phyloP scores from a whole-genome alignment of 371 early-diverging fungal species.

The Apophysomyces elegans region DNA sequence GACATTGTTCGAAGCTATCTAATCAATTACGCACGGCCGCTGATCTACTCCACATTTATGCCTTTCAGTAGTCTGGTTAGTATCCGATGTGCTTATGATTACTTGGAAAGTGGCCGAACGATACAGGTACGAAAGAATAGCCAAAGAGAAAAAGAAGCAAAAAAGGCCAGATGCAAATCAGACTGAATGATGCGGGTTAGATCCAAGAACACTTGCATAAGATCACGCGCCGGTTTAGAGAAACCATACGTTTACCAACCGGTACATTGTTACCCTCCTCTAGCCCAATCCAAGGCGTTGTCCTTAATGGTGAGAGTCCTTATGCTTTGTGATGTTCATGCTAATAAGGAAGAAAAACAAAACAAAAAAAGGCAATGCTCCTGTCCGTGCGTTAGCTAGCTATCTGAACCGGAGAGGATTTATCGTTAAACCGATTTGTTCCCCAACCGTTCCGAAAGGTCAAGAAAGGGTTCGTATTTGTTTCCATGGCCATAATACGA shows the following conservation, averaged over 20 bases:
- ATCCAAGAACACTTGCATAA: slow-evolving; percentile 54
- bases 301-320: slow-evolving; percentile 59
- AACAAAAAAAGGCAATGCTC: slow-evolving; percentile 58
- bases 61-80: slow-evolving; percentile 59
- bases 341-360: not conserved
- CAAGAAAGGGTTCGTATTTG: slow-evolving; percentile 83
- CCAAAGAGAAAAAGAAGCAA: not conserved
- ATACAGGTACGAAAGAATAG: slow-evolving; percentile 36
- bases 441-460: slow-evolving; percentile 83
- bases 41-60: slow-evolving; percentile 84
- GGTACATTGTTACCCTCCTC: slow-evolving; percentile 62
- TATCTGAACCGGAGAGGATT: slow-evolving; percentile 63
- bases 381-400: slow-evolving; percentile 62
- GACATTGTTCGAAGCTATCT: slow-evolving; percentile 64
- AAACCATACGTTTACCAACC: slow-evolving; percentile 48
- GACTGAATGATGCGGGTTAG: slow-evolving; percentile 26
- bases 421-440: slow-evolving; percentile 79
- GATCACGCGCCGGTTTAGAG: slow-evolving; percentile 48
- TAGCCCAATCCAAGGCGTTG: slow-evolving; percentile 79
- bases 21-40: slow-evolving; percentile 82
- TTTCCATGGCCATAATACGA: slow-evolving; percentile 75
- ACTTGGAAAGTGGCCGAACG: slow-evolving; percentile 56
- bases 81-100: slow-evolving; percentile 60
- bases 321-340: not conserved
- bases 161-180: slow-evolving; percentile 11